These are phyloP conservation scores for Schizonepeta tenuifolia DNA, from an alignment of 257 asterid genomes.

Conservation along the genomic window DNA sequence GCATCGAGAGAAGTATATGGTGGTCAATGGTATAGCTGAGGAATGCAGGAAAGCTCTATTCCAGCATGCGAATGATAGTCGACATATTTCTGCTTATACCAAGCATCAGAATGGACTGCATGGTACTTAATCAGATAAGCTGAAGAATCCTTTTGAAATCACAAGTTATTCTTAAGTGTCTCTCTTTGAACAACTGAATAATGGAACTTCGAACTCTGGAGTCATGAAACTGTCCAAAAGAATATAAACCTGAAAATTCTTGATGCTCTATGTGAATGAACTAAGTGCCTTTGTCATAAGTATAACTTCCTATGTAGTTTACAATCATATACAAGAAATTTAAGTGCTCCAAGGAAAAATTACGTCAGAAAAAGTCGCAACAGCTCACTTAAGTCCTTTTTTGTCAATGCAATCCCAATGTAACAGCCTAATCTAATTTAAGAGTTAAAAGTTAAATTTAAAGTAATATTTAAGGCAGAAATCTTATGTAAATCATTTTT, in stretches of 20 bases:
- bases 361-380: too few relatives aligned
- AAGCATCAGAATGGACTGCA: background rate
- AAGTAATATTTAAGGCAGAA: too few relatives aligned
- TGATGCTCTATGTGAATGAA: too few relatives aligned
- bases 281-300: too few relatives aligned
- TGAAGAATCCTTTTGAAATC: background rate
- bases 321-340: background rate
- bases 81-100: slow-evolving; percentile 18
- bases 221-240: background rate
- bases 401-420: too few relatives aligned
- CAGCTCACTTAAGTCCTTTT: too few relatives aligned
- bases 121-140: background rate
- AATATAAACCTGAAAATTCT: background rate
- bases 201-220: slow-evolving; percentile 20
- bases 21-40: slow-evolving; percentile 5
- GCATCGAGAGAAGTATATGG: background rate
- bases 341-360: background rate
- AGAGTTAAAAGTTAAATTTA: too few relatives aligned
- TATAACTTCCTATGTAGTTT: slow-evolving; percentile 2
- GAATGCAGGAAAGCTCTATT: background rate
- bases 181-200: slow-evolving; percentile 15
- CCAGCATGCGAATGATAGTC: background rate
- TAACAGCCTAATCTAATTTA: too few relatives aligned
- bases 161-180: background rate
- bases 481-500: too few relatives aligned